These are phyloP conservation scores for Phytophthora cactorum DNA, from an alignment of 352 stramenopile species.

Conservation along the genomic window DNA sequence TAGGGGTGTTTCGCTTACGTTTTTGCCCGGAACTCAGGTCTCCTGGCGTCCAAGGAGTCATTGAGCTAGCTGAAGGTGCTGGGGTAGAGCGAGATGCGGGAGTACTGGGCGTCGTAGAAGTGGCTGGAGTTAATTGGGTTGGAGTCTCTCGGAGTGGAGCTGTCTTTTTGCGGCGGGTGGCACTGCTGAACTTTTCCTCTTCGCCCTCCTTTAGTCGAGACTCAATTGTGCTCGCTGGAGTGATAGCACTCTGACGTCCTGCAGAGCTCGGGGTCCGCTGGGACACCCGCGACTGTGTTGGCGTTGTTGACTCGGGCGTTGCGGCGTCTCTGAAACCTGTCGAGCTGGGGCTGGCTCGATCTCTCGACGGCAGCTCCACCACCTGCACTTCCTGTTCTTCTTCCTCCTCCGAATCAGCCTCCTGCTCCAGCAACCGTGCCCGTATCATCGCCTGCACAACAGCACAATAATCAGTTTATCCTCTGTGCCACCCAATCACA, in stretches of 20 bases:
- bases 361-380: too few relatives aligned
- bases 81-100: too few relatives aligned
- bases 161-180: slow-evolving; percentile 9
- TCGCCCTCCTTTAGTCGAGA: slow-evolving; percentile 7
- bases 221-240: background rate
- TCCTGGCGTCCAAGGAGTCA: background rate
- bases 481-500: background rate
- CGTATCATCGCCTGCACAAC: slow-evolving; percentile 10
- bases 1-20: slow-evolving; percentile 4
- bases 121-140: background rate
- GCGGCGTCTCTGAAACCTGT: slow-evolving; percentile 4
- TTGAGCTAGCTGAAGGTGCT: too few relatives aligned
- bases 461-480: background rate
- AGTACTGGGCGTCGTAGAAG: too few relatives aligned
- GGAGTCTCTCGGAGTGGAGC: slow-evolving; percentile 13
- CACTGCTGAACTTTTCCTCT: slow-evolving; percentile 11
- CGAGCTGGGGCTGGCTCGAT: background rate
- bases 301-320: background rate
- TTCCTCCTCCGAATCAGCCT: background rate
- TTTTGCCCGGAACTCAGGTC: slow-evolving; percentile 20
- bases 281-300: background rate
- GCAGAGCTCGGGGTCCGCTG: background rate
- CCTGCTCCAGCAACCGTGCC: slow-evolving; percentile 10
- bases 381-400: background rate
- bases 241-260: background rate